These are phyloP conservation scores for Xanthoparmelia taractica DNA, from an alignment of 495 filamentous ascomycete species.

Conservation along the genomic window DNA sequence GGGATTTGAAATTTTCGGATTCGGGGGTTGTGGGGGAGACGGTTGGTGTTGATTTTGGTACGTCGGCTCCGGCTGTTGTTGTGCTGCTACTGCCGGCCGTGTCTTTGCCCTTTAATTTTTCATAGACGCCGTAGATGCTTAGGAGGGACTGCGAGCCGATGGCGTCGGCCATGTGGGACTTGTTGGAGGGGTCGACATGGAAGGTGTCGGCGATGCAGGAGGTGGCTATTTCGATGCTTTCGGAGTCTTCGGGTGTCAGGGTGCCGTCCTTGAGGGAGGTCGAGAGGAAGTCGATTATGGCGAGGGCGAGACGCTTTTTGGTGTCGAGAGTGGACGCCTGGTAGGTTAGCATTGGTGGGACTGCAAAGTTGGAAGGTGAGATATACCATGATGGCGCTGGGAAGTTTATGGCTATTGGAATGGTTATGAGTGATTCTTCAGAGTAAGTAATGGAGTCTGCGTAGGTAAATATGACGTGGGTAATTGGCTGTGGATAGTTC, in stretches of 20 bases:
- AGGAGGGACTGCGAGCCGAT: slow-evolving; percentile 77
- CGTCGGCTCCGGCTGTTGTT: slow-evolving; percentile 27
- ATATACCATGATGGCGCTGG: slow-evolving; percentile 15
- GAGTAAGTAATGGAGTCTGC: background rate
- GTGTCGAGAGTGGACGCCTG: slow-evolving; percentile 50
- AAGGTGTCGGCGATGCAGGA: slow-evolving; percentile 93
- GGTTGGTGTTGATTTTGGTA: slow-evolving; percentile 21
- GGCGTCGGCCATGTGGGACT: slow-evolving; percentile 63
- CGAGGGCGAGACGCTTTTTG: slow-evolving; percentile 93
- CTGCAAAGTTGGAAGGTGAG: background rate
- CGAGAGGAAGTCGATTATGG: slow-evolving; percentile 90
- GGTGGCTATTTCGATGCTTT: slow-evolving; percentile 84
- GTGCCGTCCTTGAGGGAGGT: slow-evolving; percentile 83
- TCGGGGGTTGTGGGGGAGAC: slow-evolving; percentile 45
- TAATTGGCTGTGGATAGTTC: too few relatives aligned
- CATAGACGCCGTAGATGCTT: slow-evolving; percentile 89
- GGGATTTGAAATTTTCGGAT: slow-evolving; percentile 80
- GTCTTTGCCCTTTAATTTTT: slow-evolving; percentile 74
- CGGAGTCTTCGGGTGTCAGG: slow-evolving; percentile 73
- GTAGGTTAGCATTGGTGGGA: slow-evolving; percentile 3
- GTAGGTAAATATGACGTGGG: too few relatives aligned
- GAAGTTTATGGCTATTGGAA: background rate
- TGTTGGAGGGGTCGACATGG: slow-evolving; percentile 78
- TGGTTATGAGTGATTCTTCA: background rate
- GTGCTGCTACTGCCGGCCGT: slow-evolving; percentile 26